phyloP scores from a whole-genome alignment of 202 grass and related monocot species.

The Schoenoplectus tabernaemontani region DNA sequence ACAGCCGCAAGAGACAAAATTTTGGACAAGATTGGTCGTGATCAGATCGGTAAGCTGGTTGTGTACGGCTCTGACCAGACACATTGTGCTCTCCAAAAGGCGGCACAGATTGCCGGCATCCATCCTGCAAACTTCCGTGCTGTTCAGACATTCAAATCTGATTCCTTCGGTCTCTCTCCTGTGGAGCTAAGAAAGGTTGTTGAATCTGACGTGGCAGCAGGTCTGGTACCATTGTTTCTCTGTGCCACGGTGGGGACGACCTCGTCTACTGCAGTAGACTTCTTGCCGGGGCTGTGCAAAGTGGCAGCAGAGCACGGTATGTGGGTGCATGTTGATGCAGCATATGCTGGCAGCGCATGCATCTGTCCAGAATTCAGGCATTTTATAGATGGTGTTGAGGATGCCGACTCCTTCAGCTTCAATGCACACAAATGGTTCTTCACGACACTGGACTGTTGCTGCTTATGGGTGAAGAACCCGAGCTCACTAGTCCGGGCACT shows the following conservation, averaged over 20 bases:
- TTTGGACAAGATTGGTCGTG: background rate
- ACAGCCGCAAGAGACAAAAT: background rate
- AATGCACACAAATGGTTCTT: background rate
- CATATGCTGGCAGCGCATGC: background rate
- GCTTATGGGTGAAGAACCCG: background rate
- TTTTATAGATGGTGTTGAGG: background rate
- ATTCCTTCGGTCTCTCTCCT: background rate
- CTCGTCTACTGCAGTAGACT: background rate
- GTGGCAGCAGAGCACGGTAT: background rate
- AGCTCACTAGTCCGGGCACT: background rate
- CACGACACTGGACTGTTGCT: background rate
- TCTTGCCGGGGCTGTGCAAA: background rate
- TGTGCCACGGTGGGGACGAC: background rate
- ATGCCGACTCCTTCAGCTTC: background rate
- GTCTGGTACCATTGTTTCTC: background rate
- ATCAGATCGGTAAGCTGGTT: background rate
- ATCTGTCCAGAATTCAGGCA: background rate
- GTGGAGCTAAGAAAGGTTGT: background rate
- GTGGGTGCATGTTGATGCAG: background rate
- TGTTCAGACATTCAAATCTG: background rate
- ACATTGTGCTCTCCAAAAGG: background rate
- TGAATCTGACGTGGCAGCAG: background rate
- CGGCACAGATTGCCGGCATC: background rate
- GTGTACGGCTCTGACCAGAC: constrained; percentile 2
- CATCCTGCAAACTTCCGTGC: background rate